Conservation (phyloP, 306 rosid genomes). For the Macrotyloma uniflorum region DNA sequence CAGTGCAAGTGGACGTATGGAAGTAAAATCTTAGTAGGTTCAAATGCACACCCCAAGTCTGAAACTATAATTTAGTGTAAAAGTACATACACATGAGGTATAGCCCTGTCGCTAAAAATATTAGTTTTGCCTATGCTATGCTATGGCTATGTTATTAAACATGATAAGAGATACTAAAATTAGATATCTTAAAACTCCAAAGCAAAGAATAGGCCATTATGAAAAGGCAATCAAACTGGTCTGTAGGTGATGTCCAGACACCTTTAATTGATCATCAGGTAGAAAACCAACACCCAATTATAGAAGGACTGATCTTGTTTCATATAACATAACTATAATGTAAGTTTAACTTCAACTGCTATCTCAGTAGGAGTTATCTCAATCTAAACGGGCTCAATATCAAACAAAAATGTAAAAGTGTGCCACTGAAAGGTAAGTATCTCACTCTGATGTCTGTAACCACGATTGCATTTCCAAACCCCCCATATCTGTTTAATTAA, state of each 20-base stretch:
- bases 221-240: background rate
- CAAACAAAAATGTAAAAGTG: slow-evolving; percentile 6
- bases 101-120: background rate
- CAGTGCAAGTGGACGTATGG: too few relatives aligned
- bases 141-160: background rate
- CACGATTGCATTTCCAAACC: slow-evolving; percentile 17
- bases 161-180: background rate
- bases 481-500: slow-evolving; percentile 2
- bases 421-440: slow-evolving; percentile 3
- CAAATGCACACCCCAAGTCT: too few relatives aligned
- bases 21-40: too few relatives aligned
- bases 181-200: background rate
- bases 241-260: background rate
- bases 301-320: background rate
- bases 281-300: background rate
- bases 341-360: background rate
- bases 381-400: background rate
- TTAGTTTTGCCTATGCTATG: background rate
- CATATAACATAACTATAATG: background rate
- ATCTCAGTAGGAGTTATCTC: slow-evolving; percentile 1
- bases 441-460: slow-evolving; percentile 25
- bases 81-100: too few relatives aligned
- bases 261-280: background rate
- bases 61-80: too few relatives aligned
- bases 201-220: background rate